These are phyloP conservation scores for Apiotrichum montevideense DNA, from an alignment of 1,284 basidiomycete genomes.

Conservation along the genomic window DNA sequence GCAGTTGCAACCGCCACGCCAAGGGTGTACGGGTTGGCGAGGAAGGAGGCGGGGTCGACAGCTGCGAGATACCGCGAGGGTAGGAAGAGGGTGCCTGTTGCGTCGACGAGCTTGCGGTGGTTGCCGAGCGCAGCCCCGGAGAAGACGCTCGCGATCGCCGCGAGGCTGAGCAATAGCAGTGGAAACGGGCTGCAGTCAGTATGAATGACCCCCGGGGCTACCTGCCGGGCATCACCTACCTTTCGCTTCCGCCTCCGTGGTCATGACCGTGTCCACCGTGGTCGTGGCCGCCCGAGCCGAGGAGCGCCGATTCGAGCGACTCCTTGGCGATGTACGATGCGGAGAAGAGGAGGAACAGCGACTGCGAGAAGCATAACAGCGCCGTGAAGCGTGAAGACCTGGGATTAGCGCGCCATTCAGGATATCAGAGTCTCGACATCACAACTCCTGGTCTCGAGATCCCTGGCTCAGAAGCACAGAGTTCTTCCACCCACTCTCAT, in stretches of 20 bases:
- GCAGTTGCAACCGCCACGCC: constrained; percentile 45
- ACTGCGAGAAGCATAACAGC: constrained; percentile 76
- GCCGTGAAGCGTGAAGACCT: constrained; percentile 70
- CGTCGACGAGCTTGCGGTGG: constrained; percentile 60
- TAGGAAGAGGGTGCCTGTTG: constrained; percentile 37
- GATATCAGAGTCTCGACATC: too few relatives aligned
- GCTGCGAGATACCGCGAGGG: constrained; percentile 22
- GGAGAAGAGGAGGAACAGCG: constrained; percentile 82
- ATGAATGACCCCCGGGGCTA: not conserved
- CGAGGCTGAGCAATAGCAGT: constrained; percentile 55
- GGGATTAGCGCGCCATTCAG: constrained; percentile 8
- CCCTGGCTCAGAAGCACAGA: too few relatives aligned
- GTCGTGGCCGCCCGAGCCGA: constrained; percentile 52
- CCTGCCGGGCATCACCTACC: not conserved
- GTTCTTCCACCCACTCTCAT: too few relatives aligned
- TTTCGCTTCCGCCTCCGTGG: not conserved
- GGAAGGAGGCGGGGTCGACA: constrained; percentile 19
- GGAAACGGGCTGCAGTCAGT: constrained; percentile 49
- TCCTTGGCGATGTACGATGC: constrained; percentile 92
- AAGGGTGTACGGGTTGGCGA: constrained; percentile 50
- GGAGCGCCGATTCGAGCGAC: constrained; percentile 72
- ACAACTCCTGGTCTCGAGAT: too few relatives aligned
- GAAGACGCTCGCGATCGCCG: constrained; percentile 42
- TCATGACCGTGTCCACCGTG: constrained; percentile 20
- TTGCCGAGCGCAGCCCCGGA: constrained; percentile 59